These are phyloP conservation scores for Myrica gale DNA, from an alignment of 306 rosid genomes.

Conservation along the genomic window DNA sequence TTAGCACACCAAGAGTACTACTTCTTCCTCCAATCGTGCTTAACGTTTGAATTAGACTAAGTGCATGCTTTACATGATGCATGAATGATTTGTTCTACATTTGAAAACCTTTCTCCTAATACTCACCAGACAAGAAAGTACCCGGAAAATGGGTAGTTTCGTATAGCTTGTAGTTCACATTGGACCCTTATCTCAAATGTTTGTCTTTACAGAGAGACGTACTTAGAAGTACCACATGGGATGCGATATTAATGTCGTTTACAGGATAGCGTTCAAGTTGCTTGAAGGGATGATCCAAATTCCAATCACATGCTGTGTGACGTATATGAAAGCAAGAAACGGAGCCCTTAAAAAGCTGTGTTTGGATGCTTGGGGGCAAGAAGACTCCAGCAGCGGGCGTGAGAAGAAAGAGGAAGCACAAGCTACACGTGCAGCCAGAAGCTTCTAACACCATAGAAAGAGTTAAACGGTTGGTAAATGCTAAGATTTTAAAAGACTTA, in stretches of 20 bases:
- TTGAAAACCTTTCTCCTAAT: slow-evolving; percentile 1
- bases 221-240: too few species aligned
- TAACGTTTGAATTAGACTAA: too few species aligned
- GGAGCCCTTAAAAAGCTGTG: background rate
- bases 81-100: background rate
- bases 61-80: too few species aligned
- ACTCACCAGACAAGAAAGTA: too few species aligned
- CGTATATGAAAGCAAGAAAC: slow-evolving; percentile 15
- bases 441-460: too few species aligned
- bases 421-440: slow-evolving; percentile 1
- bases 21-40: background rate
- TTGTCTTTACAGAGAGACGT: too few species aligned
- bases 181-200: background rate
- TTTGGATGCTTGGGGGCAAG: slow-evolving; percentile 37
- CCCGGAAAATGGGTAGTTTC: too few species aligned
- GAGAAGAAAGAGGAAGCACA: slow-evolving; percentile 4
- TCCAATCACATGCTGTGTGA: slow-evolving; percentile 42
- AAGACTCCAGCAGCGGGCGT: background rate
- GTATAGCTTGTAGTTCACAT: too few species aligned
- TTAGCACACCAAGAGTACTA: background rate
- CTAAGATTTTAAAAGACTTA: too few species aligned
- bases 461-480: too few species aligned
- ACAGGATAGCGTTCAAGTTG: background rate
- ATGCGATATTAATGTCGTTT: too few species aligned
- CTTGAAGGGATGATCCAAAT: slow-evolving; percentile 12